Evolutionary conservation across 2,329 filamentous ascomycete genomes (phyloP), one percentile per base, ranked within the genome.

Genomic region (Cladosporium sphaerospermum): DNA sequence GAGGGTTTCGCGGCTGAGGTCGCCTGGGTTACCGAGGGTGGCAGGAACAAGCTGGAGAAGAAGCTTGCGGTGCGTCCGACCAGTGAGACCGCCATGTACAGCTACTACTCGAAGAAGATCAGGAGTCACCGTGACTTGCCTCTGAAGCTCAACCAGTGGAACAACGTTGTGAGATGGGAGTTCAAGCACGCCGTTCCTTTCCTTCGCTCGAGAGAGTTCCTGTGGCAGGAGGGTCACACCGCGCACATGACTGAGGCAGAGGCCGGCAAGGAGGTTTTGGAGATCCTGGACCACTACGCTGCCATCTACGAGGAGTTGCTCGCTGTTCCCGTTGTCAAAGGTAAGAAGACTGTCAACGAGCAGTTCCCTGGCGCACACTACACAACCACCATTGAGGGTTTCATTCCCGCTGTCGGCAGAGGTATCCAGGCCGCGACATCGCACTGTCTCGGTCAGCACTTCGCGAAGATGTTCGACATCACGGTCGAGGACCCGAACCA

Each of bases 391-490:
- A 88, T 95, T 45, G 93, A 99, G 74, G 93, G 90, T 33, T 99
- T 96, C 71, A 96, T 99, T 61, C 91, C 93, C 34, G 84, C 89
- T 57, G 97, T 95, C 59, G 93, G 93, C 19, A 87, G 93, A 68
- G 93, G 93, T 70, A 97, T 99, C 56, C 93, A 99, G 75, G 93
- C 91, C 60, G 93, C 84, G 50, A 99, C 93, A 39, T 96, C 89
- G 49, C 93, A 99, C 76, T 89, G 85, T 59, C 79, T 99, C 8
- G 93, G 93, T 50, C 93, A 99, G 74, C 96, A 99, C 75, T 99
- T 99, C 75, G 91, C 86, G 71, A 96, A 95, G 75, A 99, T 99
- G 91, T 99, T 97, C 70, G 87, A 93, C 71, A 97, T 99, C 70
- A 95, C 87, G 0, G 89, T 99, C 31, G 92, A 99, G 71, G 91